These are phyloP conservation scores for Geotrichum cucujoidarum DNA, from an alignment of 1,139 yeast genomes.

Conservation along the genomic window DNA sequence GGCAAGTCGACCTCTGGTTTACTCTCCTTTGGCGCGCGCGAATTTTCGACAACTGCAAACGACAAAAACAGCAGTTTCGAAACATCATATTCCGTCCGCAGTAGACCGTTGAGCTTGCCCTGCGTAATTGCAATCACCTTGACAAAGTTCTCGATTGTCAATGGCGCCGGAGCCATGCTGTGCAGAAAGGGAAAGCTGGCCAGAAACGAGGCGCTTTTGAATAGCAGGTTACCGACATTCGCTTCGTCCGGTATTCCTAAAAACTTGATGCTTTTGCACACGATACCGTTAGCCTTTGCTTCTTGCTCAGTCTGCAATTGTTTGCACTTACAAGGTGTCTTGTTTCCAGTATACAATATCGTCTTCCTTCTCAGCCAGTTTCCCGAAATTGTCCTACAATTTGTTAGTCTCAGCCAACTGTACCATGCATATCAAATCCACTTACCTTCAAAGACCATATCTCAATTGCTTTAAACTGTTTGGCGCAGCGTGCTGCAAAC, in stretches of 20 bases:
- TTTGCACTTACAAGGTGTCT: conserved; percentile 33
- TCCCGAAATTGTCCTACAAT: conserved; percentile 27
- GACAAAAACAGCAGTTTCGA: conserved; percentile 41
- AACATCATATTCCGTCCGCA: conserved; percentile 36
- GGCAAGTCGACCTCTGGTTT: background rate
- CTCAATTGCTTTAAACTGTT: conserved; percentile 40
- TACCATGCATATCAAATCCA: background rate
- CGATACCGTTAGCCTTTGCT: background rate
- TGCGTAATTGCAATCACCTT: conserved; percentile 42
- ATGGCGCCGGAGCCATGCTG: conserved; percentile 33
- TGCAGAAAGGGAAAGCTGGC: conserved; percentile 44
- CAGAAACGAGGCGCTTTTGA: conserved; percentile 36
- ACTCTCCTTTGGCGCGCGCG: conserved; percentile 3
- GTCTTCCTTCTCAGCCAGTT: conserved; percentile 30
- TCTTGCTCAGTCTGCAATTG: background rate
- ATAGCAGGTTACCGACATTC: conserved; percentile 35
- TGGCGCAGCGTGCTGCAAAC: conserved; percentile 39
- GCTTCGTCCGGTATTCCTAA: conserved; percentile 30
- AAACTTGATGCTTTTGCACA: conserved; percentile 29
- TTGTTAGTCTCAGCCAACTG: background rate
- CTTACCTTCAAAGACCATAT: conserved; percentile 37
- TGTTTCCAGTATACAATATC: conserved; percentile 34
- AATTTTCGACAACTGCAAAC: conserved; percentile 32
- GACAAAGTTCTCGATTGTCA: conserved; percentile 43
- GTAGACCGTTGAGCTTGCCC: conserved; percentile 36